Evolutionary conservation across 495 filamentous ascomycete species (phyloP), one percentile per base, ranked within the genome.

Genomic region (Cudoniella acicularis): DNA sequence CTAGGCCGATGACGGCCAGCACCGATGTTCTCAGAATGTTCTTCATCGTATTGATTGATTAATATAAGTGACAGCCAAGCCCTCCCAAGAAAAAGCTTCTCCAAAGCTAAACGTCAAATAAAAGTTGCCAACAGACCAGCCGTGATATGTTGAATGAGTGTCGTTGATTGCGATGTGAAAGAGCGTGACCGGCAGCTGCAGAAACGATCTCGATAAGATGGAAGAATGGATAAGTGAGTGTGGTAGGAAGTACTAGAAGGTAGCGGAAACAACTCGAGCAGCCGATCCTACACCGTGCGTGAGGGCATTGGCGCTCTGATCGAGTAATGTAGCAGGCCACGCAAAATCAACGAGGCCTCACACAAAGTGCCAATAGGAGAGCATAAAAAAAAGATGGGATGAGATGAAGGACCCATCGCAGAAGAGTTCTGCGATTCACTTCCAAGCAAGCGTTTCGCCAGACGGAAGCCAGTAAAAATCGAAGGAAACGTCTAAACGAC

Each of bases 181-280:
- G 61, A 64, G 61, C 57, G 61, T 64, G 64, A 54, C 64, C 61
- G 27, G 64, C 64, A 66, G 49, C 56, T 66, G 50, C 54, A 61
- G 60, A 66, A 61, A 20, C 24, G 36, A 48, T 58, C 54, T 43
- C 20, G 9, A 57, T 10, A 6, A 60, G 20, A 57, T 45, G 24
- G 21, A 23, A 47, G 50, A 24, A 17, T 18, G 27, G 25, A 58
- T 13, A 49, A 54, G 18, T 17, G 43, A 49, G 17, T 24, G 27
- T 47, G 47, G 48, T 47, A 46, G 36, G 24, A 53, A 51, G 50
- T 54, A 49, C n/a, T 4, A 43, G 43, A 60, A 25, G 21, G 42
- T 45, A 27, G 10, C 22, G 56, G 62, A 67, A 67, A 67, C 60
- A 54, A 43, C 18, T 43, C 30, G 30, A 27, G 51, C 41, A 49